Evolutionary conservation across 805 yeast species (phyloP).

Genomic region (Saccharomyces paradoxus): DNA sequence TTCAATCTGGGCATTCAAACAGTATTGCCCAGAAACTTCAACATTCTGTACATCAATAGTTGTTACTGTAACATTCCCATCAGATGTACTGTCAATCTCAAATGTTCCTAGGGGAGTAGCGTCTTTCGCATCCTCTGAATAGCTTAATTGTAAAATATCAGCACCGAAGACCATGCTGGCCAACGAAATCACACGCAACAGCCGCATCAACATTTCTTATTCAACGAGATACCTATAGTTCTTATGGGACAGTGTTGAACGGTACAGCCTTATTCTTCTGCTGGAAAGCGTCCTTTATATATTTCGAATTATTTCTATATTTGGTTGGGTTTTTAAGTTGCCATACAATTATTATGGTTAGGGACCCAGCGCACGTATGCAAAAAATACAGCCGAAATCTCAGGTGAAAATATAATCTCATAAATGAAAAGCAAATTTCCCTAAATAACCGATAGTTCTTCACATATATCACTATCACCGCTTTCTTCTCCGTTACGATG

Average conservation of each 20-base stretch:
- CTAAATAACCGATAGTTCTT: neutral
- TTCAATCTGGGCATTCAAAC: conserved; percentile 16
- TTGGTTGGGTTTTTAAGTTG: neutral
- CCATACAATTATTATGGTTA: neutral
- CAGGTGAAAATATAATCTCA: neutral
- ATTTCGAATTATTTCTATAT: neutral
- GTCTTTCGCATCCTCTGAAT: neutral
- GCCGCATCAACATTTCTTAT: neutral
- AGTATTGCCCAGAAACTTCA: conserved; percentile 8
- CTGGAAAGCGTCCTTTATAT: neutral
- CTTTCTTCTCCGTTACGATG: neutral
- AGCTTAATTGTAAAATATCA: neutral
- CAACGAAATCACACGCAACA: neutral
- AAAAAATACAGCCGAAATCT: neutral
- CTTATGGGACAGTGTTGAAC: neutral
- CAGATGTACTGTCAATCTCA: neutral
- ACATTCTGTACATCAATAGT: neutral
- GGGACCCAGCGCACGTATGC: neutral
- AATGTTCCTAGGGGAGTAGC: neutral
- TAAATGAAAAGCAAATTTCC: neutral
- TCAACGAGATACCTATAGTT: neutral
- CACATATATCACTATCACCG: neutral
- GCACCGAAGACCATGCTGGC: neutral
- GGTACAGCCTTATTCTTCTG: neutral
- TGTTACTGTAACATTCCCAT: neutral